Evolutionary conservation across 169 alveolate genomes (phyloP), one percentile per base, ranked within the genome.

Genomic region (Babesia microti): DNA sequence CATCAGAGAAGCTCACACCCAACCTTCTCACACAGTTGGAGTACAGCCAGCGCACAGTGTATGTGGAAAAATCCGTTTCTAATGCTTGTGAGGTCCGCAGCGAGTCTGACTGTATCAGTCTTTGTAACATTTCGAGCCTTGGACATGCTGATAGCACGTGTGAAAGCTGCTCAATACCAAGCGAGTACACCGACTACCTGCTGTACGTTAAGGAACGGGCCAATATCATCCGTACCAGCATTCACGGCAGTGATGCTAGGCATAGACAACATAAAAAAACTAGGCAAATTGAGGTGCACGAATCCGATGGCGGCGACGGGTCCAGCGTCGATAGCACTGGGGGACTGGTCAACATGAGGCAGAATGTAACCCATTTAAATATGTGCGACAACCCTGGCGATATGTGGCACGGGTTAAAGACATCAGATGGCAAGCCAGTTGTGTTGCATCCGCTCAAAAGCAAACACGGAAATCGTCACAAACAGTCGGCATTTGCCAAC

Each of bases 341-440:
- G 41, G 76, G 56, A 1, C 42, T 65, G 76, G 76, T 65, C 41
- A 65, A 65, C 58, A 65, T 65, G 0, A 35, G 34, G 61, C 56
- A 53, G 11, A 65, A 54, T 41, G n/a, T n/a, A n/a, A 54, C 59
- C 37, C 43, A 58, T 21, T 48, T 65, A 29, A 75, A 75, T 46
- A 41, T 75, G 68, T 75, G 85, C 53, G 85, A 75, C 47, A 75
- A 75, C 33, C 85, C 85, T 0, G 61, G 78, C 33, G 85, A 75
- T 42, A 69, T 75, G 56, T 75, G 85, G 85, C 69, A 66, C 45
- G 85, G 85, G 15, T 48, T 75, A 32, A 75, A 70, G 52, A 67
- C 45, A 57, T 48, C 73, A 21, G 75, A 68, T 41, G 85, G 85
- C 1, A 59, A 65, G 27, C 72, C 72, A 5, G 75, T 75, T 39